Percentiles rank a stretch among this genome's conserved stretches.
These are phyloP conservation scores for Gloeophyllum trabeum DNA, from an alignment of 768 basidiomycete species.

Conservation along the genomic window DNA sequence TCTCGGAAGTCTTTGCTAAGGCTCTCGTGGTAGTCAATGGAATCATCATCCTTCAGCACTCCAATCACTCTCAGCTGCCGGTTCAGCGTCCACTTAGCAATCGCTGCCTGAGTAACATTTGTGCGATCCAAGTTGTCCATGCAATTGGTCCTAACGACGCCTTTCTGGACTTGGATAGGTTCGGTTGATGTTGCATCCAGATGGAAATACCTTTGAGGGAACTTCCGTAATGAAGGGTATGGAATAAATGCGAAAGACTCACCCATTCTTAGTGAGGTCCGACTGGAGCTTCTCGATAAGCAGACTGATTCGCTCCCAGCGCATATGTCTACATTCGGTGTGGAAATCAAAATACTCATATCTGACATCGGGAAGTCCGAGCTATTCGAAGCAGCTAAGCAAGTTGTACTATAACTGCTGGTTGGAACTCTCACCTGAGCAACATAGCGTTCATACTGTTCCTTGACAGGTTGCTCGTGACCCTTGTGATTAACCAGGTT, in stretches of 20 bases:
- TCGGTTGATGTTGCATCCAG: slow-evolving; percentile 31
- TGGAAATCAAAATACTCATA: slow-evolving; percentile 99
- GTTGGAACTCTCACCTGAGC: slow-evolving; percentile 31
- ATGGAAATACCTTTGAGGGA: slow-evolving; percentile 60
- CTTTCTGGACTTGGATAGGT: slow-evolving; percentile 53
- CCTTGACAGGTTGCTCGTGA: slow-evolving; percentile 88
- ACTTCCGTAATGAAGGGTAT: slow-evolving; percentile 4
- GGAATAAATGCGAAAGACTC: slow-evolving; percentile 10
- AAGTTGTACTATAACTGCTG: not conserved
- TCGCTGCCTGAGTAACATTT: slow-evolving; percentile 88
- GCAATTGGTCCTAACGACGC: slow-evolving; percentile 87
- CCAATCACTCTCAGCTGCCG: slow-evolving; percentile 66
- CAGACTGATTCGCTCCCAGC: slow-evolving; percentile 85
- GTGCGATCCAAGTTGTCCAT: slow-evolving; percentile 97
- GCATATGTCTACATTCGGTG: slow-evolving; percentile 87
- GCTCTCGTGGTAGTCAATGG: slow-evolving; percentile 72
- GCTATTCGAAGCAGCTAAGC: slow-evolving; percentile 23
- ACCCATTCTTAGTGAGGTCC: slow-evolving; percentile 64
- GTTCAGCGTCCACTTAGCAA: slow-evolving; percentile 80
- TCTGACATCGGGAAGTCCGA: slow-evolving; percentile 54
- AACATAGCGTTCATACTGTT: slow-evolving; percentile 80
- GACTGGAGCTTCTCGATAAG: slow-evolving; percentile 69
- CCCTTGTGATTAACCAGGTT: slow-evolving; percentile 94
- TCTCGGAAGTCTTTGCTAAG: slow-evolving; percentile 82
- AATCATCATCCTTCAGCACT: slow-evolving; percentile 57